Conservation (phyloP, 805 yeast species). For the Starmerella floricola region DNA sequence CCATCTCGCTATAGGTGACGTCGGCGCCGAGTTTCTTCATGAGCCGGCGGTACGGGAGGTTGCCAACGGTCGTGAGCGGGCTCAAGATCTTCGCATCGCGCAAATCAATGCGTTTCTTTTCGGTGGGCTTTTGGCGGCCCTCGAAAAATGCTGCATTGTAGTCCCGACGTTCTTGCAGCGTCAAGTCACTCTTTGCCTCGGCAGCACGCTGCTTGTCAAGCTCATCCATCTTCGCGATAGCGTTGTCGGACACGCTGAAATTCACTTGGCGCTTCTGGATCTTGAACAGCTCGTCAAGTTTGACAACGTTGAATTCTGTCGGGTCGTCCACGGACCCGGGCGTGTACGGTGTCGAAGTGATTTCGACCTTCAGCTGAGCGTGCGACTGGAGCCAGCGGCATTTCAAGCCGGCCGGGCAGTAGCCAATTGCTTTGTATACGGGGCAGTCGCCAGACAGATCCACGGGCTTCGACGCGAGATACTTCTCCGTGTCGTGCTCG, state of each 20-base stretch:
- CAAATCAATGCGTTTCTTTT: constrained; percentile 64
- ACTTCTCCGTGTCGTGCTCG: constrained; percentile 60
- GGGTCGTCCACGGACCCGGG: constrained; percentile 11
- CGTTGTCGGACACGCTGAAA: constrained; percentile 44
- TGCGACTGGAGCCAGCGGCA: constrained; percentile 85
- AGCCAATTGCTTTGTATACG: constrained; percentile 66
- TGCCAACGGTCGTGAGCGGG: constrained; percentile 96
- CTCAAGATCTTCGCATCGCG: constrained; percentile 73
- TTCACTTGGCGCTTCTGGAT: constrained; percentile 53
- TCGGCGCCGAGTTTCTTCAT: constrained; percentile 89
- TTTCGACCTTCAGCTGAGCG: constrained; percentile 8
- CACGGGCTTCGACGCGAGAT: constrained; percentile 50
- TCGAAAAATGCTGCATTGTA: constrained; percentile 50
- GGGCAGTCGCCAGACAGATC: constrained; percentile 80
- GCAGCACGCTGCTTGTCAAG: constrained; percentile 14
- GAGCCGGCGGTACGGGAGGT: constrained; percentile 83
- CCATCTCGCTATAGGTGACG: constrained; percentile 92
- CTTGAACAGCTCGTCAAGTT: constrained; percentile 11
- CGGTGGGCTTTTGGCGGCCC: constrained; percentile 63
- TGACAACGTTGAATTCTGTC: constrained; percentile 13
- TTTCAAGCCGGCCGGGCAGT: constrained; percentile 83
- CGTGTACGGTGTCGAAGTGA: not conserved
- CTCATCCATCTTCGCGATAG: constrained; percentile 41
- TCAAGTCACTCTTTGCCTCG: constrained; percentile 39
- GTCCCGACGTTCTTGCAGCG: constrained; percentile 43